Base-by-base conservation (phyloP, 345 rosid species). In the Cardamine resedifolia region DNA sequence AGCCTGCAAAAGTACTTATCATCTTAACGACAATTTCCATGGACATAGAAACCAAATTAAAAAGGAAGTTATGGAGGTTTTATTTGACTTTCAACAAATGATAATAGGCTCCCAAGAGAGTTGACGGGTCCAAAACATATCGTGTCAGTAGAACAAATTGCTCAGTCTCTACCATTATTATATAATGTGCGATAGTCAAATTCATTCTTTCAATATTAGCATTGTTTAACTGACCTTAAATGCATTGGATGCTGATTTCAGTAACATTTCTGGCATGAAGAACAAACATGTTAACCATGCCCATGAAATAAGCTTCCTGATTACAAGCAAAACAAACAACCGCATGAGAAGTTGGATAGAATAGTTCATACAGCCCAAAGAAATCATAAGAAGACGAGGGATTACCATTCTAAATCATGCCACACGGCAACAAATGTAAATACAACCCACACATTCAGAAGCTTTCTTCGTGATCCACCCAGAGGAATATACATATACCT, bases 271-370 rank as follows among this genome's bases (percentile, higher is more conserved):
- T n/a, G 97, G 98, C 41, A 86, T 77, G 78, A 89, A 94, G 85
- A 91, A 89, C 64, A 94, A 82, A 79, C 98, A 91, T 58, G 97
- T 91, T 82, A 94, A 80, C 97, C 98, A 94, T 36, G 98, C 97
- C 98, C 98, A 94, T 21, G 98, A 91, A 60, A 94, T 85, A 80
- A 94, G 98, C 81, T 94, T 94, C 97, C 98, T 94, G 74, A 27
- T 59, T 51, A 18, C 75, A 84, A 58, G 71, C 61, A 23, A 74
- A 81, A 77, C 61, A 74, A 18, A 26, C 57, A 77, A 41, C 77
- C 56, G 75, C 70, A 57, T 68, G 72, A 76, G 34, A 45, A 58
- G 49, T 50, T 64, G 49, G 15, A 11, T 12, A 36, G 10, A 59
- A 58, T 10, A 41, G 33, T 39, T 38, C 60, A 39, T 33, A 19